phyloP scores from a whole-genome alignment of 495 filamentous ascomycete genomes.

The Annulohypoxylon stygium region DNA sequence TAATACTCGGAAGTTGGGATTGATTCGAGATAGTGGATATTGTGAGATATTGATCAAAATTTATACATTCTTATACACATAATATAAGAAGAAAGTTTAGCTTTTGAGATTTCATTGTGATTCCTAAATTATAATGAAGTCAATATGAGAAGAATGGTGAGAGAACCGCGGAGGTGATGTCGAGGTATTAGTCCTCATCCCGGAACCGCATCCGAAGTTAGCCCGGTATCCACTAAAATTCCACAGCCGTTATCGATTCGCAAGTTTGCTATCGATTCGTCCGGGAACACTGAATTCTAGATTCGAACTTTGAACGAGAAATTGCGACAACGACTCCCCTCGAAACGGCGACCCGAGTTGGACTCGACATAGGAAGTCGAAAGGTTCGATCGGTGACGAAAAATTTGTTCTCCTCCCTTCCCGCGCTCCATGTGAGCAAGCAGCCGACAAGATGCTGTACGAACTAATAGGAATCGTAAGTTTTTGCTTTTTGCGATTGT shows the following conservation, averaged over 20 bases:
- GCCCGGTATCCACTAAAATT: slow-evolving; percentile 21
- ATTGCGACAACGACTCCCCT: slow-evolving; percentile 2
- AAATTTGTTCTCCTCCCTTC: not conserved
- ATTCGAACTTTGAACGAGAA: not conserved
- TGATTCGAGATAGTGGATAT: too few species aligned
- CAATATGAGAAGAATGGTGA: not conserved
- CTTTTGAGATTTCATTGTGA: too few species aligned
- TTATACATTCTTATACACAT: too few species aligned
- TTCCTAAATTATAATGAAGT: not conserved
- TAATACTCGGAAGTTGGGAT: too few species aligned
- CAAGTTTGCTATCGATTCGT: slow-evolving; percentile 22
- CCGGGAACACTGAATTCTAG: not conserved
- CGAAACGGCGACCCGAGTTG: not conserved
- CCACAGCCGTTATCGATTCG: slow-evolving; percentile 13
- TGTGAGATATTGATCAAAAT: too few species aligned
- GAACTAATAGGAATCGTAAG: slow-evolving; percentile 95
- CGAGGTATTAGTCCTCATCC: not conserved
- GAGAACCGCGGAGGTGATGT: too few species aligned
- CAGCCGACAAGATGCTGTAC: slow-evolving; percentile 81
- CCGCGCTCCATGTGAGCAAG: slow-evolving; percentile 40
- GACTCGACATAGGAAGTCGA: not conserved
- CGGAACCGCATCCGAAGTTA: not conserved
- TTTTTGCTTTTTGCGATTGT: slow-evolving; percentile 27
- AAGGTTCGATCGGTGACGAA: not conserved
- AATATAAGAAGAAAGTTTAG: too few species aligned